Conservation (phyloP, 352 stramenopile genomes). For the Pythium monospermum region DNA sequence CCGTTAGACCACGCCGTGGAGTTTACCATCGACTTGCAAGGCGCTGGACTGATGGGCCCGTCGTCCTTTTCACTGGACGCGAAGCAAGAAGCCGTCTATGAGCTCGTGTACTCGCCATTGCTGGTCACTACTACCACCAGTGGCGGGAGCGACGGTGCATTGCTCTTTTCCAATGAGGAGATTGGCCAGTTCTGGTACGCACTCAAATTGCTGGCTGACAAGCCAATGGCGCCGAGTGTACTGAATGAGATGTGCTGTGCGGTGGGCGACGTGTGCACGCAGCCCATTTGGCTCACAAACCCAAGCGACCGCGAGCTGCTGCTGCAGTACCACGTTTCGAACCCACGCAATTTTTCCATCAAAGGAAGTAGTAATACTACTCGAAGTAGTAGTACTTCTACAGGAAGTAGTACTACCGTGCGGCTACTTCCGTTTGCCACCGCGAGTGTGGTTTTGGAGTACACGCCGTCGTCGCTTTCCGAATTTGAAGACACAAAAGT, state of each 20-base stretch:
- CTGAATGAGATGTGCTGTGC: slow-evolving; percentile 79
- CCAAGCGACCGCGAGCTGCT: slow-evolving; percentile 74
- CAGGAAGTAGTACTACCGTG: slow-evolving; percentile 2
- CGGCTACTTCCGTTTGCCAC: slow-evolving; percentile 50
- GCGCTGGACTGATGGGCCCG: slow-evolving; percentile 82
- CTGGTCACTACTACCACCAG: slow-evolving; percentile 29
- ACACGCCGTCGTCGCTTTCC: slow-evolving; percentile 87
- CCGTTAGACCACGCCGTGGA: slow-evolving; percentile 76
- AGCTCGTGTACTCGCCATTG: slow-evolving; percentile 90
- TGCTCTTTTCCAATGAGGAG: slow-evolving; percentile 87
- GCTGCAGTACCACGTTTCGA: slow-evolving; percentile 65
- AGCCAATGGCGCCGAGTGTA: slow-evolving; percentile 31
- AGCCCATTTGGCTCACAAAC: slow-evolving; percentile 87
- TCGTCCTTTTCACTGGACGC: slow-evolving; percentile 65
- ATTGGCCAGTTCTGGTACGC: slow-evolving; percentile 95
- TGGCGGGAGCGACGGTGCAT: slow-evolving; percentile 41
- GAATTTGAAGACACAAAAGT: slow-evolving; percentile 70
- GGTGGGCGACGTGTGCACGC: slow-evolving; percentile 73
- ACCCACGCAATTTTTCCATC: slow-evolving; percentile 89
- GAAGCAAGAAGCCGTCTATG: slow-evolving; percentile 75
- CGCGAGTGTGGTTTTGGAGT: slow-evolving; percentile 70
- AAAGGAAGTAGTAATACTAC: slow-evolving; percentile 21
- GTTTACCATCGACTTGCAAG: slow-evolving; percentile 85
- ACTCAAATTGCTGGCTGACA: slow-evolving; percentile 69
- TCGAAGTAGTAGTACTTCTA: not conserved